These are phyloP conservation scores for Jaltomata sinuosa DNA, from an alignment of 257 asterid genomes.

Conservation along the genomic window DNA sequence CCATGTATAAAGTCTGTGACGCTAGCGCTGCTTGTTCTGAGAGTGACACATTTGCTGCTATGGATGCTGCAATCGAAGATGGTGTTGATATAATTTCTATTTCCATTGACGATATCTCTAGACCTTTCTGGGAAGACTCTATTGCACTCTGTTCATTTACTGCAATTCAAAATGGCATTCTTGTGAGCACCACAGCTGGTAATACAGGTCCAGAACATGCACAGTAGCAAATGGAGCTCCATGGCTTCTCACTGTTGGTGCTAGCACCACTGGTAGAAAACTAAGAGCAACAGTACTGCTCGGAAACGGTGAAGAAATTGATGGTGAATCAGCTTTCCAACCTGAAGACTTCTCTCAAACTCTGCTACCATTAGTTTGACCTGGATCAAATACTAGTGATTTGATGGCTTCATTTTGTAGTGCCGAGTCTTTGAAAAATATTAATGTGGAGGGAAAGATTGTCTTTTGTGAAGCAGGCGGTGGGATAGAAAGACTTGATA, in stretches of 20 bases:
- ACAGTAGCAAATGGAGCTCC: constrained; percentile 24
- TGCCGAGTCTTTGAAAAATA: constrained; percentile 7
- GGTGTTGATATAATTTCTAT: constrained; percentile 28
- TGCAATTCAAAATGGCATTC: constrained; percentile 18
- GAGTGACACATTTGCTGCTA: constrained; percentile 23
- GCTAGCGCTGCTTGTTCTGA: neutral
- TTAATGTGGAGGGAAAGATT: constrained; percentile 11
- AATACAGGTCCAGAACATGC: constrained; percentile 9
- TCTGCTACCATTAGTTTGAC: constrained; percentile 12
- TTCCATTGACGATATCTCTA: constrained; percentile 10
- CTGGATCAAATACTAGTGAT: neutral
- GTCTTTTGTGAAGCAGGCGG: constrained; percentile 19
- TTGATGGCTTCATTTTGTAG: neutral
- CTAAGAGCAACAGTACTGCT: constrained; percentile 10
- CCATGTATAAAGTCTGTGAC: constrained; percentile 20
- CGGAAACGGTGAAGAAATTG: constrained; percentile 6
- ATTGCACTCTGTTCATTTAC: constrained; percentile 19
- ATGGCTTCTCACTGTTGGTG: constrained; percentile 36
- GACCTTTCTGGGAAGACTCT: constrained; percentile 10
- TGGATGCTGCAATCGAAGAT: constrained; percentile 24
- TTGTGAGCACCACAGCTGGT: constrained; percentile 22
- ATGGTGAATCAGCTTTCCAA: constrained; percentile 23
- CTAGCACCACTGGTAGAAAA: constrained; percentile 19
- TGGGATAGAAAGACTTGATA: neutral
- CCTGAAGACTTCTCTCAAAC: constrained; percentile 3